Evolutionary conservation across 1,284 basidiomycete genomes (phyloP).

Genomic region (Phaffia rhodozyma): DNA sequence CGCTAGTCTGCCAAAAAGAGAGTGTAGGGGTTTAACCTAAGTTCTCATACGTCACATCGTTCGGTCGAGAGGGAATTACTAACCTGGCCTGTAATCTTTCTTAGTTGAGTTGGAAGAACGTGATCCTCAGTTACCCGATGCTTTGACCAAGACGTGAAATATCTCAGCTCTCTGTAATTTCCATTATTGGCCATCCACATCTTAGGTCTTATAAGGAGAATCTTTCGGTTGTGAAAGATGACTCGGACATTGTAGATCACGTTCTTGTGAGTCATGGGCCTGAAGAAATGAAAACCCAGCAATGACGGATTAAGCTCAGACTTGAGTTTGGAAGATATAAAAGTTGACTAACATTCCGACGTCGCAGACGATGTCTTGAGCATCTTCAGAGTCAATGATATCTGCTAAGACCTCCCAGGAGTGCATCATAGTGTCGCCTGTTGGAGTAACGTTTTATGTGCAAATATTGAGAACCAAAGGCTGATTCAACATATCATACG

Average conservation of each 20-base stretch:
- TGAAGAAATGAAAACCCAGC: slow-evolving; percentile 29
- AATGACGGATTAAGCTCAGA: background rate
- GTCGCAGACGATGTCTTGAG: slow-evolving; percentile 73
- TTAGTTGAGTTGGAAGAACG: slow-evolving; percentile 74
- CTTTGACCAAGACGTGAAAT: slow-evolving; percentile 92
- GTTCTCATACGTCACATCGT: too few species aligned
- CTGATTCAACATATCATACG: background rate
- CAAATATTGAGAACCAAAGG: background rate
- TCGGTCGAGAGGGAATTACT: slow-evolving; percentile 15
- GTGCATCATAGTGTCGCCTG: slow-evolving; percentile 87
- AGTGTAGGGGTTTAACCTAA: background rate
- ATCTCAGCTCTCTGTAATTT: slow-evolving; percentile 89
- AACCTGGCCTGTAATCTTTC: slow-evolving; percentile 78
- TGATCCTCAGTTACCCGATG: slow-evolving; percentile 78
- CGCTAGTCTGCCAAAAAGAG: slow-evolving; percentile 49
- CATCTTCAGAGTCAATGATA: slow-evolving; percentile 65
- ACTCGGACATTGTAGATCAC: slow-evolving; percentile 94
- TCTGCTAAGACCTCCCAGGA: slow-evolving; percentile 90
- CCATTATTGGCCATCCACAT: slow-evolving; percentile 99
- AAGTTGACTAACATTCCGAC: slow-evolving; percentile 67
- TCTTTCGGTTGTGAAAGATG: slow-evolving; percentile 71
- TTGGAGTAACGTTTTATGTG: background rate
- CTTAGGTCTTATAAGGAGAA: slow-evolving; percentile 89
- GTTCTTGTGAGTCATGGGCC: slow-evolving; percentile 93
- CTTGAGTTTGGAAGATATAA: slow-evolving; percentile 18